A percentile compares a stretch with the other conserved stretches of the same genome.
Conservation (phyloP, 768 basidiomycete genomes). For the Lepiota brunneoincarnata region DNA sequence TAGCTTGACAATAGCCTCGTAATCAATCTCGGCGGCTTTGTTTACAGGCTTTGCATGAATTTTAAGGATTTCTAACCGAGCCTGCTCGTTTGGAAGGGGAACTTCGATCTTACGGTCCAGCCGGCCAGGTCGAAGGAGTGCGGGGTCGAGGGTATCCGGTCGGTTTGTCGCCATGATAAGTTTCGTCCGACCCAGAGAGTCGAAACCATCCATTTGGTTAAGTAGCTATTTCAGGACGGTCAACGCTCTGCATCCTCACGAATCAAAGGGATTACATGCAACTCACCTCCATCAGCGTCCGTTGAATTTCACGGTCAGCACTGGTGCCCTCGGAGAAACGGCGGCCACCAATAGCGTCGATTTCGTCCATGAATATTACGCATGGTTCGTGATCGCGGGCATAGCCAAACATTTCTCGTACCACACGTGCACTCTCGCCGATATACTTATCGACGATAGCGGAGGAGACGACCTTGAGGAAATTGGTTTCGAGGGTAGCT, state of each 20-base stretch:
- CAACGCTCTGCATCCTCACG: not conserved
- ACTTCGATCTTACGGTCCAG: conserved; percentile 98
- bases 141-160: conserved; percentile 97
- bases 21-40: conserved; percentile 95
- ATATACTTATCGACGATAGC: conserved; percentile 99
- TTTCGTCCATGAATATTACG: conserved; percentile 98
- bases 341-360: conserved; percentile 94
- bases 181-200: conserved; percentile 92
- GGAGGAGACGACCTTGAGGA: conserved; percentile 97
- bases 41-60: conserved; percentile 94
- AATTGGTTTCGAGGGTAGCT: conserved; percentile 93
- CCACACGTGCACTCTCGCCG: conserved; percentile 93
- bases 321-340: conserved; percentile 91
- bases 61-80: conserved; percentile 93
- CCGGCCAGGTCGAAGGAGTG: conserved; percentile 92
- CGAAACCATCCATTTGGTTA: conserved; percentile 99
- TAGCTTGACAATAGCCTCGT: conserved; percentile 97
- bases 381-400: conserved; percentile 97
- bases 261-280: not conserved
- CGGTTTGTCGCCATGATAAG: conserved; percentile 99
- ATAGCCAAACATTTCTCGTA: conserved; percentile 99
- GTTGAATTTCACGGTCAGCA: conserved; percentile 97
- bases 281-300: conserved; percentile 90
- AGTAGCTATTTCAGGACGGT: conserved; percentile 56
- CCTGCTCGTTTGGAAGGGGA: conserved; percentile 96